Evolutionary conservation across 345 rosid genomes (phyloP), one percentile per base, ranked within the genome.

Genomic region (Salix suchowensis): DNA sequence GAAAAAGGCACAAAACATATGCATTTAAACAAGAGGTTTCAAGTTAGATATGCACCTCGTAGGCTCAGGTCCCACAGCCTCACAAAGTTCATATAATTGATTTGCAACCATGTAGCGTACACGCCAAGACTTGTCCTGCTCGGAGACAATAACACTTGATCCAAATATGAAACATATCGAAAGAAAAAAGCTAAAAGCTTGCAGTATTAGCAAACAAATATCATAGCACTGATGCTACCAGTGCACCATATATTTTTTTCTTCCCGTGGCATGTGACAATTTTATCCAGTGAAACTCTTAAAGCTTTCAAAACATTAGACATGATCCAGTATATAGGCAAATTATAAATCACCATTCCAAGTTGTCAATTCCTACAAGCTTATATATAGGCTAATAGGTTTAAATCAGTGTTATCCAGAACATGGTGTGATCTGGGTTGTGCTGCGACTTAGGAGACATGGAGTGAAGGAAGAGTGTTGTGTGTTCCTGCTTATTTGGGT

Each of bases 101-200:
- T 95, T 93, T 76, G 98, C 98, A 72, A 95, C 98, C 94, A 91
- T 88, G 85, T 95, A 90, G 48, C 98, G 96, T 44, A 95, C 98
- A 79, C 98, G 98, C 98, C 98, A 95, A 64, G 98, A 95, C 87
- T 95, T 95, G 77, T 95, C 98, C 98, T 95, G 21, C 36, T 4
- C 12, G 10, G 11, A 15, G 66, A 24, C 30, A 39, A 68, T 67
- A 55, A 65, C 16, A 65, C 0, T 65, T 28, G 40, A 30, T 66
- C n/a, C 24, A 18, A 66, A 32, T 3, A 66, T 30, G 37, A 66
- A 65, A 66, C 40, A 66, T 21, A 28, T 36, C 4, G 13, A 66
- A 65, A 66, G 23, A 66, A n/a, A n/a, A 23, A 9, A 58, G 64
- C 64, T 58, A 23, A 9, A 23, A 58, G 64, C 28, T 58, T n/a